A percentile compares a stretch with the other conserved stretches of the same genome.
phyloP scores from a whole-genome alignment of 495 filamentous ascomycete genomes.

The Hypoxylon rickii region DNA sequence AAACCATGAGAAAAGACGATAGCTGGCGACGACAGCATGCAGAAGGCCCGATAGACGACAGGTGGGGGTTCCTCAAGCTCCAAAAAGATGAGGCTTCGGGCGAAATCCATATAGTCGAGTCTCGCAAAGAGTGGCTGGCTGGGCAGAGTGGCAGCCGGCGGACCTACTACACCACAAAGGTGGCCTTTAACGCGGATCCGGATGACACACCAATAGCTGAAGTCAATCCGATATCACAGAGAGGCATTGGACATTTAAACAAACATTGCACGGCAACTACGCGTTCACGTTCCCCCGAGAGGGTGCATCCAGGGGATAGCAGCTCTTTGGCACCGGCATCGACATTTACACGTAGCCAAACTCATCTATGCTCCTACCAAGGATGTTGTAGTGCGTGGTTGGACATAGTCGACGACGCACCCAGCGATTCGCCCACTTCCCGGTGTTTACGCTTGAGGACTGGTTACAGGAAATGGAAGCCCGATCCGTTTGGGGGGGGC shows the following conservation, averaged over 20 bases:
- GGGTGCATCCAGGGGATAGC: constrained; percentile 51
- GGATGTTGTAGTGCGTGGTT: constrained; percentile 62
- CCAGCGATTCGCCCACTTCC: constrained; percentile 37
- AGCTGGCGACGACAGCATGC: constrained; percentile 70
- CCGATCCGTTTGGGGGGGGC: constrained; percentile 8
- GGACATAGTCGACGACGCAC: constrained; percentile 66
- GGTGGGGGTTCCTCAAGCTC: constrained; percentile 71
- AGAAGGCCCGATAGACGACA: constrained; percentile 78
- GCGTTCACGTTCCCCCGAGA: constrained; percentile 40
- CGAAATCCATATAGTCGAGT: constrained; percentile 67
- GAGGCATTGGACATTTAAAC: constrained; percentile 21
- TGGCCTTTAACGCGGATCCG: constrained; percentile 51
- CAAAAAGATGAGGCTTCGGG: constrained; percentile 66
- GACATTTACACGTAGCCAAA: constrained; percentile 61
- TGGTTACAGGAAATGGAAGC: constrained; percentile 43
- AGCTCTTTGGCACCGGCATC: constrained; percentile 44
- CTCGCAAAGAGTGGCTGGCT: constrained; percentile 70
- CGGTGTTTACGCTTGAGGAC: constrained; percentile 58
- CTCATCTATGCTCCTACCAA: constrained; percentile 64
- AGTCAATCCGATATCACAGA: neutral
- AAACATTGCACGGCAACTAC: constrained; percentile 47
- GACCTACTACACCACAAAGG: constrained; percentile 68
- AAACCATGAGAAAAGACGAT: constrained; percentile 43
- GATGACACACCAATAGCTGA: too few relatives aligned
- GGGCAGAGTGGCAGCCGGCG: constrained; percentile 64